Base-by-base conservation (phyloP, 1,284 basidiomycete genomes). In the Inonotus hispidus region DNA sequence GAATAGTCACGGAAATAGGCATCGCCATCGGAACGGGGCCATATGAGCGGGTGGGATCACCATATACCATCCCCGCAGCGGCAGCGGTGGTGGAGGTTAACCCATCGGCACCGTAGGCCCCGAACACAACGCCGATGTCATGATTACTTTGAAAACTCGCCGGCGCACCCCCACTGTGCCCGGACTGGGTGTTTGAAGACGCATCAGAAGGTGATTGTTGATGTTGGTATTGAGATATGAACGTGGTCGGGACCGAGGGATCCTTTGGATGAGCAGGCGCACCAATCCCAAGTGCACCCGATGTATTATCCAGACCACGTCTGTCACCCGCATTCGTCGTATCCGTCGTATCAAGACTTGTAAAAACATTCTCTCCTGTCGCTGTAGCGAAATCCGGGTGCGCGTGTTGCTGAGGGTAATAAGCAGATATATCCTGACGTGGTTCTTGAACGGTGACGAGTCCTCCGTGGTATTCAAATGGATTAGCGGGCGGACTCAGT, bases 131-230 rank as follows among this genome's bases (percentile, higher is more conserved):
- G 37, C 46, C 56, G 43, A n/a, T n/a, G 43, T 11, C n/a, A 14
- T 23, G 16, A 32, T 55, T 23, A 13, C 7, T 43, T 5, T n/a
- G 19, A 2, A 1, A 16, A 1, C 11, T 7, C 8, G 19, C 4
- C 16, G 41, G 19, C 8, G 41, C 41, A 43, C 41, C n/a, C 16
- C 8, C 41, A 43, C 8, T 16, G 19, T 43, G 16, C 41, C 16
- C 41, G 6, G 41, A 32, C 8, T 32, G 32, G 32, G 4, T 32
- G 32, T 32, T 32, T 3, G 8, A 43, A n/a, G 16, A 21, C 64
- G 63, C 8, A 62, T 58, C 19, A 62, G 41, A 21, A n/a, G 41
- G 59, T 29, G 65, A 61, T 2, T 63, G 54, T 21, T 52, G 39
- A 52, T 64, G 60, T 37, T 56, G 61, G 29, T 64, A 58, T 3